A percentile compares a stretch with the other conserved stretches of the same genome.
Conservation (phyloP, 345 rosid genomes). For the Theobroma cacao region DNA sequence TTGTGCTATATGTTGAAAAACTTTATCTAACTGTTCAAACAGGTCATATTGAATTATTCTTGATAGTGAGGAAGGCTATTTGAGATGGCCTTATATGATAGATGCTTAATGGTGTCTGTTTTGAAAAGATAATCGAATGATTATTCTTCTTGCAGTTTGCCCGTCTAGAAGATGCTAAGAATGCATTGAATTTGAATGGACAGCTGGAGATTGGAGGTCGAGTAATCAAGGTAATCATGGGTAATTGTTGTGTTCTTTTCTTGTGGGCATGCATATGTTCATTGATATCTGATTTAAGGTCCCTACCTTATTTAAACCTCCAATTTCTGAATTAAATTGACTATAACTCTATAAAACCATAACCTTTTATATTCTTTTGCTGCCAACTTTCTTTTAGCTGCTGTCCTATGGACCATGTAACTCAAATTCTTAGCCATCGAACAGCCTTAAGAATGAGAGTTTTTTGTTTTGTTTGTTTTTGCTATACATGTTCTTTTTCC, state of each 20-base stretch:
- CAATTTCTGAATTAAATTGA: neutral
- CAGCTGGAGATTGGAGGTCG: constrained; percentile 89
- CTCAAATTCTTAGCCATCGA: neutral
- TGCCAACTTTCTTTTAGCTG: neutral
- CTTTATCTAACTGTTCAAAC: neutral
- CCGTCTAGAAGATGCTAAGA: constrained; percentile 92
- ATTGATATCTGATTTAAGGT: neutral
- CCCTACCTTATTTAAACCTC: neutral
- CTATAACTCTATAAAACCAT: neutral
- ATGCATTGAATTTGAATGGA: constrained; percentile 88
- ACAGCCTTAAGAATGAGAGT: neutral
- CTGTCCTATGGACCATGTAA: neutral
- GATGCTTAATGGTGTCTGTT: neutral
- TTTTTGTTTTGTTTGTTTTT: neutral
- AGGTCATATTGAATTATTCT: neutral
- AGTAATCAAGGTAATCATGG: constrained; percentile 63
- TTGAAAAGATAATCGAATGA: neutral
- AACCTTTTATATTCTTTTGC: neutral
- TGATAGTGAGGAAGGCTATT: neutral
- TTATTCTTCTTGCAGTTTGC: constrained; percentile 52
- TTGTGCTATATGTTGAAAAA: neutral
- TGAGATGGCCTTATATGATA: neutral
- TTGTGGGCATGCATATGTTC: neutral
- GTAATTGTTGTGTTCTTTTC: neutral
- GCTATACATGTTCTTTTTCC: constrained; percentile 6